Evolutionary conservation across 2,329 filamentous ascomycete species (phyloP).

Genomic region (Nakataea oryzae): DNA sequence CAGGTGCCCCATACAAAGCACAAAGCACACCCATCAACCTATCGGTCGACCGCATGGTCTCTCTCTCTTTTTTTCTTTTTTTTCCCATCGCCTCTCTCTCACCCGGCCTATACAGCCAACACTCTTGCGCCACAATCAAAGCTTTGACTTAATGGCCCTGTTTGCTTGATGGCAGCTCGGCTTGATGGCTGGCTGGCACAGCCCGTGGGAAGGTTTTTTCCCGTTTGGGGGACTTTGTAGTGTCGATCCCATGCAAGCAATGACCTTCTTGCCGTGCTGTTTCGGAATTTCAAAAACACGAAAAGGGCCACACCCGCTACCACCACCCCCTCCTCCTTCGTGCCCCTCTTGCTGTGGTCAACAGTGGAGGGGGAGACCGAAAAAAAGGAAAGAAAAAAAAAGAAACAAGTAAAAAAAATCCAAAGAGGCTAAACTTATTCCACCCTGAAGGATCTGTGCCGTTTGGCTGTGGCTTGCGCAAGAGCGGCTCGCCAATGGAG

Average conservation of each 20-base stretch:
- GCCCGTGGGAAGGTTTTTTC: not conserved
- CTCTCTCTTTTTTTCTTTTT: not conserved
- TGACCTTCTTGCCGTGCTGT: slow-evolving; percentile 6
- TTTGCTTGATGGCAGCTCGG: not conserved
- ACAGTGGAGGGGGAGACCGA: no score
- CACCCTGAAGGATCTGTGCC: not conserved
- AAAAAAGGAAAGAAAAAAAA: no score
- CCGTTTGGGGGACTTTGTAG: not conserved
- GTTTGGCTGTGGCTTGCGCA: no score
- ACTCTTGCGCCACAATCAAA: not conserved
- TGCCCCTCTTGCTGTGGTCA: not conserved
- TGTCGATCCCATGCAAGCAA: not conserved
- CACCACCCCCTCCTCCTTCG: not conserved
- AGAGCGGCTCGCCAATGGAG: slow-evolving; percentile 7
- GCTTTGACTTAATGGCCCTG: not conserved
- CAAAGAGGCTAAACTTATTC: slow-evolving; percentile 19
- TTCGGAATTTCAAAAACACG: slow-evolving; percentile 10
- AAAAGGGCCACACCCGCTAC: not conserved
- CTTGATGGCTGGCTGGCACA: no score
- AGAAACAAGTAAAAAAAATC: slow-evolving; percentile 15
- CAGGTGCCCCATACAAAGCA: no score
- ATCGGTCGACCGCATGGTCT: not conserved
- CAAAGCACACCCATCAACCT: no score
- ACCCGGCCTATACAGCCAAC: not conserved
- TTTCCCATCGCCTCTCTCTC: no score